phyloP scores from a whole-genome alignment of 768 basidiomycete genomes.

The Lactifluus subvellereus region DNA sequence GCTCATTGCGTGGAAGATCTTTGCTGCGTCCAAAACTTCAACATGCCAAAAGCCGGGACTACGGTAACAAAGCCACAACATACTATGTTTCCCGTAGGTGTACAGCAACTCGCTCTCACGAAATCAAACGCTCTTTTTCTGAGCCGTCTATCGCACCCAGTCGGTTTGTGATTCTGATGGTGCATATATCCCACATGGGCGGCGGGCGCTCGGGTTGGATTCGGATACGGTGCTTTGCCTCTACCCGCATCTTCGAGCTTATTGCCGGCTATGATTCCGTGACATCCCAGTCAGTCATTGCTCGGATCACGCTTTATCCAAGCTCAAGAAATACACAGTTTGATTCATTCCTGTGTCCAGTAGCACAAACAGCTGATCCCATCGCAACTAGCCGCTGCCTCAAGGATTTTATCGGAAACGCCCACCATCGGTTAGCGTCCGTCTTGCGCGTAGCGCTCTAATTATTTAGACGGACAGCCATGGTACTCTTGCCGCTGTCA shows the following conservation, averaged over 20 bases:
- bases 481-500: too few species aligned
- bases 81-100: too few species aligned
- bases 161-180: not conserved
- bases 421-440: too few species aligned
- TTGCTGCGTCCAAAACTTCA: too few species aligned
- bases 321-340: conserved; percentile 53
- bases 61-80: too few species aligned
- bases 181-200: conserved; percentile 50
- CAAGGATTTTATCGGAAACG: too few species aligned
- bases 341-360: conserved; percentile 47
- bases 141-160: not conserved
- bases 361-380: conserved; percentile 45
- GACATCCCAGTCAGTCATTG: conserved; percentile 24
- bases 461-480: too few species aligned
- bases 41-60: too few species aligned
- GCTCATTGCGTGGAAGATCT: too few species aligned
- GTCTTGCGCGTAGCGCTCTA: too few species aligned
- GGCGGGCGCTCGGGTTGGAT: conserved; percentile 66
- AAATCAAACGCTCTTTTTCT: too few species aligned
- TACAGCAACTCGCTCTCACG: too few species aligned
- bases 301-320: conserved; percentile 69
- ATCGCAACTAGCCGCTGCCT: conserved; percentile 26
- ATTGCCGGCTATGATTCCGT: conserved; percentile 60
- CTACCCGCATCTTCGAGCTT: conserved; percentile 68
- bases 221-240: conserved; percentile 50